These are phyloP conservation scores for Xylariaceae sp. DNA, from an alignment of 2,329 filamentous ascomycete genomes.

Conservation along the genomic window DNA sequence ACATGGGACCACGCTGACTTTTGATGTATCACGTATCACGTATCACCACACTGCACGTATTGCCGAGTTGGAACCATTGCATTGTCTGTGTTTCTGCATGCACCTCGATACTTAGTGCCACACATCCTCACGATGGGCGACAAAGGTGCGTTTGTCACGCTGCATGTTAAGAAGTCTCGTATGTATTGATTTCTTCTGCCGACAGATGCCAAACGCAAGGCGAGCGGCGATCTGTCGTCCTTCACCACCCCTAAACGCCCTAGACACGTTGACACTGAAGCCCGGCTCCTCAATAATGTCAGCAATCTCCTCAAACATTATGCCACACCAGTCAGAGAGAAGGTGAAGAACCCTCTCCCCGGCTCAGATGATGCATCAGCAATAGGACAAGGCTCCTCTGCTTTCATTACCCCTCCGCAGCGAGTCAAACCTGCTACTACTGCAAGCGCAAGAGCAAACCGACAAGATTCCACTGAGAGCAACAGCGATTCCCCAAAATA, in stretches of 20 bases:
- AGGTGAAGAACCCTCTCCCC: conserved; percentile 39
- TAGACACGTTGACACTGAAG: conserved; percentile 40
- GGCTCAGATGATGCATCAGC: too few relatives aligned
- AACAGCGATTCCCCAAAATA: neutral
- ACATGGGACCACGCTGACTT: too few relatives aligned
- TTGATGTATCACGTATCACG: too few relatives aligned
- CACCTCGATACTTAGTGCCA: too few relatives aligned
- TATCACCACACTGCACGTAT: too few relatives aligned
- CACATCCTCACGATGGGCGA: too few relatives aligned
- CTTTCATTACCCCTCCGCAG: neutral
- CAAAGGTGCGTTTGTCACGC: neutral
- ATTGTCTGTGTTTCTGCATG: too few relatives aligned
- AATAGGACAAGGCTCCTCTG: neutral
- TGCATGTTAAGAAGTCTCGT: neutral
- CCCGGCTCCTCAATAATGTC: conserved; percentile 45
- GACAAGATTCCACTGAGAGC: neutral
- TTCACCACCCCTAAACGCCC: conserved; percentile 61
- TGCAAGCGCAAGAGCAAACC: neutral
- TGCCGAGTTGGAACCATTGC: too few relatives aligned
- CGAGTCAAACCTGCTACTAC: neutral
- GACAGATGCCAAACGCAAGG: conserved; percentile 66
- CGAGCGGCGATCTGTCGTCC: conserved; percentile 60
- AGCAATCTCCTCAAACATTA: conserved; percentile 67
- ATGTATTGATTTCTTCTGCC: conserved; percentile 3
- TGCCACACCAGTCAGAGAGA: conserved; percentile 92